Evolutionary conservation across 352 stramenopile genomes (phyloP).

Genomic region (Globisporangium nunn): DNA sequence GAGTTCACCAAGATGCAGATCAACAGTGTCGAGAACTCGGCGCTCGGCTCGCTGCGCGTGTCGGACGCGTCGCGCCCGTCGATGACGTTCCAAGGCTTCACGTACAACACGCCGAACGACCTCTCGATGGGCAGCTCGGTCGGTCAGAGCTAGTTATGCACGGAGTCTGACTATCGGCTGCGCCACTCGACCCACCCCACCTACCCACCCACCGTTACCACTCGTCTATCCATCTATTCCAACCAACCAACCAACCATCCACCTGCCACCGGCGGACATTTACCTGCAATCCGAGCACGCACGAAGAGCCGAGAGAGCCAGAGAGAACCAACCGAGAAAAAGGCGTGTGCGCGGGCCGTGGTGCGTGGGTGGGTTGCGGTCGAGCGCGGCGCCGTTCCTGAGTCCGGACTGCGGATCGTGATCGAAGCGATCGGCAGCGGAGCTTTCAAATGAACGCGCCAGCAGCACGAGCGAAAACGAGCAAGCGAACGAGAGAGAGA

Average conservation of each 20-base stretch:
- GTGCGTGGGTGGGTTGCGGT: not conserved
- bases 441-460: not conserved
- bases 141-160: conserved; percentile 35
- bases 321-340: not conserved
- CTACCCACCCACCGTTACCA: not conserved
- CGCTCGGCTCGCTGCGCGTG: conserved; percentile 48
- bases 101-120: conserved; percentile 87
- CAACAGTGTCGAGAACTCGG: conserved; percentile 76
- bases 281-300: not conserved
- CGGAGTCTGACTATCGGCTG: not conserved
- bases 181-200: not conserved
- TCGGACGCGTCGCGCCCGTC: conserved; percentile 75
- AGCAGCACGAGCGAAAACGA: not conserved
- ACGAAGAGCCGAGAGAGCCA: not conserved
- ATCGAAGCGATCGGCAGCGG: not conserved
- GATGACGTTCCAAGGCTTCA: conserved; percentile 88
- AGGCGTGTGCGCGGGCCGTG: not conserved
- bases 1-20: conserved; percentile 90
- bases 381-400: not conserved
- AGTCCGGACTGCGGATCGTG: not conserved
- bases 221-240: not conserved
- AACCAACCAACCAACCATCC: not conserved
- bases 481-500: not conserved
- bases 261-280: not conserved
- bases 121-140: conserved; percentile 69